These are phyloP conservation scores for Ceratobasidium sp. DNA, from an alignment of 1,284 basidiomycete species.

Conservation along the genomic window DNA sequence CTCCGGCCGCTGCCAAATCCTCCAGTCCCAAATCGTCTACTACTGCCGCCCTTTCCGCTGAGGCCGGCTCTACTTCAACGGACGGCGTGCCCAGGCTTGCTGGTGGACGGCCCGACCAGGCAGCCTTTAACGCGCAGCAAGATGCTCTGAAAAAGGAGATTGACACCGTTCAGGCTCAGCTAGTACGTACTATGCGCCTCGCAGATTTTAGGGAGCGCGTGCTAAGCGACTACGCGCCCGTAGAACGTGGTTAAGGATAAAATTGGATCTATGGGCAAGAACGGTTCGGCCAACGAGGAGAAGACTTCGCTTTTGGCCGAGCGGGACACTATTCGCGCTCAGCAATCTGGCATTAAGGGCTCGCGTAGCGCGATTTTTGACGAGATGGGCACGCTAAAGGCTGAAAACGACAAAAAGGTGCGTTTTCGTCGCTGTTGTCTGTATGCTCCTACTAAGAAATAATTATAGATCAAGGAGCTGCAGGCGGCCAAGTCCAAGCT, in stretches of 20 bases:
- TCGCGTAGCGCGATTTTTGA: conserved; percentile 83
- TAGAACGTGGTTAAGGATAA: conserved; percentile 86
- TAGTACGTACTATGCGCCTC: conserved; percentile 69
- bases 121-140: conserved; percentile 84
- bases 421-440: conserved; percentile 44
- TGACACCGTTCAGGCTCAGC: conserved; percentile 80
- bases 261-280: conserved; percentile 74
- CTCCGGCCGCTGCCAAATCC: conserved; percentile 43
- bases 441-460: conserved; percentile 39
- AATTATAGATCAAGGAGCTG: conserved; percentile 84
- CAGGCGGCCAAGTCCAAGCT: conserved; percentile 86
- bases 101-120: conserved; percentile 82
- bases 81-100: conserved; percentile 58
- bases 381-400: conserved; percentile 87
- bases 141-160: conserved; percentile 86
- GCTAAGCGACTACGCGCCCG: conserved; percentile 11
- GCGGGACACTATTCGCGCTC: conserved; percentile 82
- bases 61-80: conserved; percentile 60
- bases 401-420: conserved; percentile 87
- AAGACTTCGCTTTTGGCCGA: conserved; percentile 83
- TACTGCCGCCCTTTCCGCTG: conserved; percentile 59
- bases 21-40: conserved; percentile 52
- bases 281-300: conserved; percentile 75
- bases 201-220: conserved; percentile 11
- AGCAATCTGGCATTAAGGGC: conserved; percentile 86